A percentile compares a stretch with the other conserved stretches of the same genome.
Conservation (phyloP, 805 yeast species). For the Yarrowia bubula region DNA sequence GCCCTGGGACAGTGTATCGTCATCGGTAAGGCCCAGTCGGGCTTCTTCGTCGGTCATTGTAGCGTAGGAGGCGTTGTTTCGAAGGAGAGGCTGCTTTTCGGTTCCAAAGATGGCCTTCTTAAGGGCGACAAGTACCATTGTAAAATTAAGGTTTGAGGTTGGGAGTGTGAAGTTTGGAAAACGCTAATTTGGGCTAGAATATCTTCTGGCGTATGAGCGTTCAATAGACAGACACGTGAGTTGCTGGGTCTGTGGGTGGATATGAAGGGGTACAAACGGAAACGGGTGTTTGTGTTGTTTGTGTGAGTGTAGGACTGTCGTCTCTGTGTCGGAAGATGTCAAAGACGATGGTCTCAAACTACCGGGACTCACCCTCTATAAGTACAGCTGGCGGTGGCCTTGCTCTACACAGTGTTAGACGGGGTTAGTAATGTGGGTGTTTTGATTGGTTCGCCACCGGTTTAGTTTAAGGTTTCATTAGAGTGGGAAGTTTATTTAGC, state of each 20-base stretch:
- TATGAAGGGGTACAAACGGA: no score
- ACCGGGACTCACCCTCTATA: neutral
- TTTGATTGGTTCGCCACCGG: neutral
- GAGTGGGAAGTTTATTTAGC: neutral
- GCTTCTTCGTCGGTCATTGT: slow-evolving; percentile 30
- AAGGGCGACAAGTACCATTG: slow-evolving; percentile 39
- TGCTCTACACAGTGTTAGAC: neutral
- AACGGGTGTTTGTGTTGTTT: neutral
- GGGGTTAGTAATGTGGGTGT: neutral
- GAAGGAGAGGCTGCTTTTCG: slow-evolving; percentile 36
- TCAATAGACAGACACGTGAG: slow-evolving; percentile 11
- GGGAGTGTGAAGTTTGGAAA: neutral
- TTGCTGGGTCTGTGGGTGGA: neutral
- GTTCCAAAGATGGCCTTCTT: slow-evolving; percentile 38
- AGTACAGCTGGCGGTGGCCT: neutral
- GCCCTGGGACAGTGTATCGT: slow-evolving; percentile 29
- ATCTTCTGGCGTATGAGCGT: slow-evolving; percentile 14
- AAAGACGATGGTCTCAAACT: no score
- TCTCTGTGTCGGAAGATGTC: no score
- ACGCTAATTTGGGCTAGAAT: slow-evolving; percentile 1
- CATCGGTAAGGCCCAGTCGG: slow-evolving; percentile 27
- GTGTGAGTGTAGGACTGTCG: neutral
- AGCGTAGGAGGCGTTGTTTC: slow-evolving; percentile 34
- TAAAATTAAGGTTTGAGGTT: neutral
- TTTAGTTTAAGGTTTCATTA: neutral